phyloP scores from a whole-genome alignment of 371 early-diverging fungal species.

The Rhizopus stolonifer region DNA sequence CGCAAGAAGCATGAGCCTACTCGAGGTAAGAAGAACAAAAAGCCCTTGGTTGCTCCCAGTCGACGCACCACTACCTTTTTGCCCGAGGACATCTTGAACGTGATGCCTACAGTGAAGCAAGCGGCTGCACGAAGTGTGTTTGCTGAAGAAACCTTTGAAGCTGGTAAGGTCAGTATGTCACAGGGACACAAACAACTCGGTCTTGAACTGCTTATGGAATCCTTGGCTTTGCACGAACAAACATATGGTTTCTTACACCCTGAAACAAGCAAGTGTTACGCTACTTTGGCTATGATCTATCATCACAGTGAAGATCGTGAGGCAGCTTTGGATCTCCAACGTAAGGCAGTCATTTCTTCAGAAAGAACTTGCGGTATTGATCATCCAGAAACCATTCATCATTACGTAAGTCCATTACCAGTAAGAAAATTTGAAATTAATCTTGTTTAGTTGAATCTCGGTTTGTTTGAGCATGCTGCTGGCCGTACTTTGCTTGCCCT shows the following conservation, averaged over 20 bases:
- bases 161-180: constrained; percentile 78
- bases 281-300: constrained; percentile 84
- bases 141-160: constrained; percentile 89
- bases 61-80: constrained; percentile 57
- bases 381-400: constrained; percentile 85
- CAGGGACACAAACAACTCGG: constrained; percentile 81
- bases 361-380: constrained; percentile 89
- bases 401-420: constrained; percentile 86
- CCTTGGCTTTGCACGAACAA: constrained; percentile 87
- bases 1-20: constrained; percentile 41
- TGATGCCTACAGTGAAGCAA: constrained; percentile 84
- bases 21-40: constrained; percentile 40
- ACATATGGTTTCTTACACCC: constrained; percentile 89
- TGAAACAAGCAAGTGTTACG: constrained; percentile 84
- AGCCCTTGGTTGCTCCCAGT: neutral
- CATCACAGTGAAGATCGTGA: constrained; percentile 79
- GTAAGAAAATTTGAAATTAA: too few species aligned
- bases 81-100: constrained; percentile 75
- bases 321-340: constrained; percentile 76
- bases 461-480: constrained; percentile 82
- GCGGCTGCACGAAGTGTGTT: constrained; percentile 68
- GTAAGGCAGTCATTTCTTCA: constrained; percentile 82
- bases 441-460: constrained; percentile 83
- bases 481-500: constrained; percentile 79
- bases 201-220: constrained; percentile 80